Evolutionary conservation across 1,284 basidiomycete species (phyloP).

Genomic region (Cutaneotrichosporon spelunceum): DNA sequence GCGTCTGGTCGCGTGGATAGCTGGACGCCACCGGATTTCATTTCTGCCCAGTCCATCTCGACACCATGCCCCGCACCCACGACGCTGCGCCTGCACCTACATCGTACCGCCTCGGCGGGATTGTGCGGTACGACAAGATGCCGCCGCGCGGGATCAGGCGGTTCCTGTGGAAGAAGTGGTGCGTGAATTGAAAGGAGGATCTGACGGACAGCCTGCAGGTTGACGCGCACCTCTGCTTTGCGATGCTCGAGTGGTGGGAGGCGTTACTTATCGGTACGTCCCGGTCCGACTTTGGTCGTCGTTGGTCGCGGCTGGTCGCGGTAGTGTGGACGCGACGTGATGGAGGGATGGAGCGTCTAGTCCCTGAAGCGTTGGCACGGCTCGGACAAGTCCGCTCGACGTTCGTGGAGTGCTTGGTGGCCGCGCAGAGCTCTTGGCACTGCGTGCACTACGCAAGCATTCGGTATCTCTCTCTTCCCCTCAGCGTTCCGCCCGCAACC

Average conservation of each 20-base stretch:
- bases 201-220: conserved; percentile 36
- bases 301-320: not conserved
- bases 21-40: conserved; percentile 5
- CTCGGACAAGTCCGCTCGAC: not conserved
- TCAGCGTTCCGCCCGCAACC: not conserved
- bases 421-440: not conserved
- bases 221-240: conserved; percentile 43
- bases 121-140: conserved; percentile 21
- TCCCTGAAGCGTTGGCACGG: not conserved
- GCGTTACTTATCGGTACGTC: conserved; percentile 46
- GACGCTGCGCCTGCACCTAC: conserved; percentile 26
- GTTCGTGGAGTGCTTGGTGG: too few species aligned
- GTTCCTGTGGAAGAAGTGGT: conserved; percentile 35
- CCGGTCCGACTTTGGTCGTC: not conserved
- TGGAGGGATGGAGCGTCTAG: not conserved
- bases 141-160: conserved; percentile 27
- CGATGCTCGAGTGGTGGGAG: conserved; percentile 51
- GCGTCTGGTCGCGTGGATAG: not conserved
- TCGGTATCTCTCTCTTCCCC: not conserved
- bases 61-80: conserved; percentile 30
- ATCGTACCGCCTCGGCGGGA: conserved; percentile 19
- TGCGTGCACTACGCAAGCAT: not conserved
- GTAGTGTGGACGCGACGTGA: not conserved
- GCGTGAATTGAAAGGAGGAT: conserved; percentile 7
- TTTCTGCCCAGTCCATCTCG: not conserved